Conservation (phyloP, 352 stramenopile species). For the Hyaloperonospora brassicae region DNA sequence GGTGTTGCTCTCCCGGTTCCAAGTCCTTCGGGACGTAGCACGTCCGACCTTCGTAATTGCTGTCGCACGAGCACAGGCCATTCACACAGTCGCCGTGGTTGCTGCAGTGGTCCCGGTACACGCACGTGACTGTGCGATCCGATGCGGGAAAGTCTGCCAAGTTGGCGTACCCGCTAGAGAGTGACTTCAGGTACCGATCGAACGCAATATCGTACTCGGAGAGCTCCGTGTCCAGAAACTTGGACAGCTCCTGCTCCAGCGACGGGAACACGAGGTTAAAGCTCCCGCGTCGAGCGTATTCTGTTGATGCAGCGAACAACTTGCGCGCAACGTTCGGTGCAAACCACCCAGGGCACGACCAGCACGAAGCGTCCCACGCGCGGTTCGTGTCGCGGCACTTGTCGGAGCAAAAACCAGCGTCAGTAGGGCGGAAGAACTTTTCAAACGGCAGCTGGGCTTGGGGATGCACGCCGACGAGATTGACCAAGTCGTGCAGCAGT, state of each 20-base stretch:
- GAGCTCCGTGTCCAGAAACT: conserved; percentile 48
- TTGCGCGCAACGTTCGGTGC: conserved; percentile 43
- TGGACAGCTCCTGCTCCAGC: conserved; percentile 45
- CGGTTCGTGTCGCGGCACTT: conserved; percentile 61
- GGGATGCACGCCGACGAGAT: conserved; percentile 61
- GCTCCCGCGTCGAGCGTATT: conserved; percentile 60
- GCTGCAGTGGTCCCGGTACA: conserved; percentile 80
- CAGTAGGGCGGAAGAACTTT: conserved; percentile 41
- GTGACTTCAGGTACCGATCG: conserved; percentile 64
- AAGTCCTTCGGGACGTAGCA: conserved; percentile 77
- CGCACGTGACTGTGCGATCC: conserved; percentile 43
- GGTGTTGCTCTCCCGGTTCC: conserved; percentile 22
- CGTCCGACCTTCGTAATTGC: conserved; percentile 61
- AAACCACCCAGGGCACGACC: conserved; percentile 72
- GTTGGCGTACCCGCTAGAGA: conserved; percentile 35
- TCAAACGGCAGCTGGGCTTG: conserved; percentile 51
- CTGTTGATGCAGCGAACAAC: conserved; percentile 43
- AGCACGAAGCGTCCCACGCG: conserved; percentile 62
- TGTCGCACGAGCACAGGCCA: conserved; percentile 62
- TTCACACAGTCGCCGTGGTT: conserved; percentile 78
- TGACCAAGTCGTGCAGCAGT: conserved; percentile 57
- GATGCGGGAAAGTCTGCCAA: conserved; percentile 29
- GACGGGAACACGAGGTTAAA: conserved; percentile 66
- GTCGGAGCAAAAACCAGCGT: conserved; percentile 41
- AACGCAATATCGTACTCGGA: conserved; percentile 61